These are phyloP conservation scores for Debaryomyces maramus DNA, from an alignment of 805 yeast species.

Conservation along the genomic window DNA sequence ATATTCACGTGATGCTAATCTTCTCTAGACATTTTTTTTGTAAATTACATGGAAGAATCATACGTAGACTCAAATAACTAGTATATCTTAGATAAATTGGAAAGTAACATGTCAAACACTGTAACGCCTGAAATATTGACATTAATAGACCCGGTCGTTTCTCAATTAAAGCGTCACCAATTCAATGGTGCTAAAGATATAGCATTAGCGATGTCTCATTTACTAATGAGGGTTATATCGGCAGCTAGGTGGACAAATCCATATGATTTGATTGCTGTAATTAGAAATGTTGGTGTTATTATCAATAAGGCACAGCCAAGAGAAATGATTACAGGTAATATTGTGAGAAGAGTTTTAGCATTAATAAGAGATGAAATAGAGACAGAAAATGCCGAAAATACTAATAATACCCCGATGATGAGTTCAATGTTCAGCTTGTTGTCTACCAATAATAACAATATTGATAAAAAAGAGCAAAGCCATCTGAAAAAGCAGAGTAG, in stretches of 20 bases:
- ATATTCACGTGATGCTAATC: background rate
- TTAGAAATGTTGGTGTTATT: conserved; percentile 70
- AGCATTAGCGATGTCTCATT: conserved; percentile 84
- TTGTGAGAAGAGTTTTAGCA: conserved; percentile 85
- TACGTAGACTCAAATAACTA: background rate
- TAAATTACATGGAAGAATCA: too few relatives aligned
- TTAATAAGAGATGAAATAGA: conserved; percentile 83
- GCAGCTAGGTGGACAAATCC: conserved; percentile 84
- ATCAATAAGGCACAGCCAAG: conserved; percentile 83
- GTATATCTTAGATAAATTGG: too few relatives aligned
- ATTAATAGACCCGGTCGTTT: conserved; percentile 39
- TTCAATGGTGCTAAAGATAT: conserved; percentile 76
- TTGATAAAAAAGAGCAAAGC: conserved; percentile 21
- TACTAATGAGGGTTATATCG: conserved; percentile 84
- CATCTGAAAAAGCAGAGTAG: conserved; percentile 46
- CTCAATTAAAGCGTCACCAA: conserved; percentile 78
- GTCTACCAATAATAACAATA: conserved; percentile 43
- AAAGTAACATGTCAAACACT: conserved; percentile 4
- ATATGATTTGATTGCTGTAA: conserved; percentile 66
- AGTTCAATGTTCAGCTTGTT: conserved; percentile 86
- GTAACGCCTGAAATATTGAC: conserved; percentile 33
- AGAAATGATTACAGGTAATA: conserved; percentile 86
- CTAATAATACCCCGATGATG: conserved; percentile 53
- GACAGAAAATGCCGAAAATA: conserved; percentile 35
- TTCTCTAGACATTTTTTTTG: background rate